Conservation (phyloP, 75 land plant species). For the Adiantum capillusveneris region DNA sequence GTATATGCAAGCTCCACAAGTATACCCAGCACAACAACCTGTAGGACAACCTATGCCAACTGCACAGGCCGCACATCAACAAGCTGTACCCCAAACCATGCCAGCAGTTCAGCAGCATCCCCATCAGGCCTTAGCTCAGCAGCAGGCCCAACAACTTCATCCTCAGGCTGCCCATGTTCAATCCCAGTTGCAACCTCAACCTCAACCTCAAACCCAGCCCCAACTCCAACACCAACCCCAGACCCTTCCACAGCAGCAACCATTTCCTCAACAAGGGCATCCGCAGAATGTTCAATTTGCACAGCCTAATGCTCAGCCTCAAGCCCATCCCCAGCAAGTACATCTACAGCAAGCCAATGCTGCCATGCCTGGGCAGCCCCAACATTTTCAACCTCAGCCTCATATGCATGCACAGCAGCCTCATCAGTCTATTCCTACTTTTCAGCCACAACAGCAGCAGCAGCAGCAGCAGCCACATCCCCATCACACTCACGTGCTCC, state of each 20-base stretch:
- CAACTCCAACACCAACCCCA: constrained; percentile 30
- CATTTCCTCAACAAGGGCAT: constrained; percentile 28
- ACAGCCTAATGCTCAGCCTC: constrained; percentile 11
- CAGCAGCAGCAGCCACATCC: constrained; percentile 16
- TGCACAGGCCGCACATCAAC: constrained; percentile 12
- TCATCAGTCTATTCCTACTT: not conserved
- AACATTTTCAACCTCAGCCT: constrained; percentile 18
- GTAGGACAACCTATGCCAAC: constrained; percentile 15
- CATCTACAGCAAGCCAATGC: constrained; percentile 23
- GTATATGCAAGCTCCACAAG: constrained; percentile 7
- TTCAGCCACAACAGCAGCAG: constrained; percentile 26
- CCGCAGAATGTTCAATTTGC: constrained; percentile 16
- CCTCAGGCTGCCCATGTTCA: constrained; percentile 19
- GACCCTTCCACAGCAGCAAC: constrained; percentile 14
- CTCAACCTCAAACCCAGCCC: constrained; percentile 22
- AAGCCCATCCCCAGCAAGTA: constrained; percentile 20
- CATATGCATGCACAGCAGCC: constrained; percentile 15
- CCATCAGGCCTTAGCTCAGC: constrained; percentile 14
- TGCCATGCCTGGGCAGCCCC: constrained; percentile 5
- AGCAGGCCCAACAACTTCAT: constrained; percentile 10
- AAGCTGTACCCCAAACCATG: constrained; percentile 10
- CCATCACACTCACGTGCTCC: constrained; percentile 17
- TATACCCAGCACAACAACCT: constrained; percentile 12
- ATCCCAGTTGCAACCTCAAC: constrained; percentile 18
- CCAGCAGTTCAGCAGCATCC: constrained; percentile 12